These are phyloP conservation scores for Rhodosporidiobolus odoratus DNA, from an alignment of 768 basidiomycete genomes.

Conservation along the genomic window DNA sequence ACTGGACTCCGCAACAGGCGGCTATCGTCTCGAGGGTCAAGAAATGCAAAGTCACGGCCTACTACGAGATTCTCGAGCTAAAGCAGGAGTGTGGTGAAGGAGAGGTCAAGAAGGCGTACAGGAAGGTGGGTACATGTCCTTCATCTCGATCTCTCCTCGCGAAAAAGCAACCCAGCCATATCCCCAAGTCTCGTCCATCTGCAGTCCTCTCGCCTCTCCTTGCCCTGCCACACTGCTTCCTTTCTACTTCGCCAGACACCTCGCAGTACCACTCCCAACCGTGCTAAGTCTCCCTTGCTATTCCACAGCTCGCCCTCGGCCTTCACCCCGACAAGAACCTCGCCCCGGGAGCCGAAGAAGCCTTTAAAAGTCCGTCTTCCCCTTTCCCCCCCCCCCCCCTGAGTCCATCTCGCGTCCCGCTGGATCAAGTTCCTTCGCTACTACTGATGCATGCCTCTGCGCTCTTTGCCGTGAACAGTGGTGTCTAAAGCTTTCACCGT, in stretches of 20 bases:
- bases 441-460: slow-evolving; percentile 20
- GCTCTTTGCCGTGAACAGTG: slow-evolving; percentile 54
- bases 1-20: slow-evolving; percentile 75
- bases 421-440: neutral
- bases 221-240: neutral
- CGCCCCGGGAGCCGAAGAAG: slow-evolving; percentile 93
- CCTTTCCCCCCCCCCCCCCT: neutral
- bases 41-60: slow-evolving; percentile 77
- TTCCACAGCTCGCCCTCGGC: slow-evolving; percentile 63
- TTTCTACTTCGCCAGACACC: neutral
- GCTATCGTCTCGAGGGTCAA: slow-evolving; percentile 79
- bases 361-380: slow-evolving; percentile 79
- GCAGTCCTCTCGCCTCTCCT: too few relatives aligned
- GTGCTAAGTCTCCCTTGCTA: neutral
- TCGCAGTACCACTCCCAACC: too few relatives aligned
- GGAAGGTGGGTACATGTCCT: slow-evolving; percentile 61
- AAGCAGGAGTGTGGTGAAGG: slow-evolving; percentile 73
- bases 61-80: slow-evolving; percentile 83
- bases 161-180: too few relatives aligned
- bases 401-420: neutral
- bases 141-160: too few relatives aligned
- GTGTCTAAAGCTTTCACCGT: slow-evolving; percentile 97
- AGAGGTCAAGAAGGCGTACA: slow-evolving; percentile 89
- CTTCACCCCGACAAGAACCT: slow-evolving; percentile 90
- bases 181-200: too few relatives aligned